phyloP scores from a whole-genome alignment of 2,329 filamentous ascomycete species.

The Cadophora sp. region DNA sequence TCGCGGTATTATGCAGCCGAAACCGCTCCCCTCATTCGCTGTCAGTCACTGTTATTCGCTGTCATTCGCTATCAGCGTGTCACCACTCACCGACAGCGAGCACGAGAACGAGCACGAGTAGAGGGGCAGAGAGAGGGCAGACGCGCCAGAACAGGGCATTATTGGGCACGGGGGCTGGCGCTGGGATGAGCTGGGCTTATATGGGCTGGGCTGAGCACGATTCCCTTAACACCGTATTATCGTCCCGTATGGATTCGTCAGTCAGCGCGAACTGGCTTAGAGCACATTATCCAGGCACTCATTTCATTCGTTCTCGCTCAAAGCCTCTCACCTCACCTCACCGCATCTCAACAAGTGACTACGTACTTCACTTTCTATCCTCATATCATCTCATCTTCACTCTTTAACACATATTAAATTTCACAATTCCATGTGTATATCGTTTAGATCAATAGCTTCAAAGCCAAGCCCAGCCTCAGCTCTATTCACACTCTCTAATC shows the following conservation, averaged over 20 bases:
- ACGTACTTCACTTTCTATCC: no score
- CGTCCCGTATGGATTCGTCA: not conserved
- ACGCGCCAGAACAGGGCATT: not conserved
- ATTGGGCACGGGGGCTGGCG: constrained; percentile 7
- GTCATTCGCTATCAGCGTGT: constrained; percentile 6
- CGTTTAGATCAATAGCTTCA: not conserved
- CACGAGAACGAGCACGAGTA: no score
- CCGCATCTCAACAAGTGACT: no score
- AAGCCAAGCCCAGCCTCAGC: no score
- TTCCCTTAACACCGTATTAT: not conserved
- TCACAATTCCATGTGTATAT: not conserved
- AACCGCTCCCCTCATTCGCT: not conserved
- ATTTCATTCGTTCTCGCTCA: no score
- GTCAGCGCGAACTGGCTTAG: not conserved
- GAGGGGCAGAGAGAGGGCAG: no score
- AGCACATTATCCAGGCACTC: no score
- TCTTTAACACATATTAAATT: not conserved
- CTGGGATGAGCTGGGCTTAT: no score
- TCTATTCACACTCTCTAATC: constrained; percentile 10
- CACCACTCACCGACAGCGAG: not conserved
- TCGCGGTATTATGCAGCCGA: constrained; percentile 7
- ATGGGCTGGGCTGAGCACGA: constrained; percentile 4
- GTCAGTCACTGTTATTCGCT: not conserved
- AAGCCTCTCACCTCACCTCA: no score
- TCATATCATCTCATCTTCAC: not conserved